These are phyloP conservation scores for Daldinia decipiens DNA, from an alignment of 495 filamentous ascomycete species.

Conservation along the genomic window DNA sequence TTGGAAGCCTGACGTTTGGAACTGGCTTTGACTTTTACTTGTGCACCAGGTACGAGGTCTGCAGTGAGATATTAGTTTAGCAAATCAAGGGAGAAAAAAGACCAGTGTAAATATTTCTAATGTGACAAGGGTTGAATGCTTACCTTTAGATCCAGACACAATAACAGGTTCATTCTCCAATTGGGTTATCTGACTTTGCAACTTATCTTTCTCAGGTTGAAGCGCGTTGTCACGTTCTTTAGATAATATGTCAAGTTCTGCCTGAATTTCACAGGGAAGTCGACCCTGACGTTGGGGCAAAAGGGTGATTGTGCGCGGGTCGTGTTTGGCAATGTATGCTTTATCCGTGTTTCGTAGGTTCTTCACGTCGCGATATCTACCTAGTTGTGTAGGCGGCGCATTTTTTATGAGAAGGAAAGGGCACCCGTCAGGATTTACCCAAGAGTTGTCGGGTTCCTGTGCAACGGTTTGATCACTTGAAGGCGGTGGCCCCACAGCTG, in stretches of 20 bases:
- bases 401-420: conserved; percentile 14
- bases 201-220: background rate
- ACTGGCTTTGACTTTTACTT: conserved; percentile 1
- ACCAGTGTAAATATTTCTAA: background rate
- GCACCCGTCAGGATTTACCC: conserved; percentile 25
- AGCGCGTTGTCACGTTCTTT: background rate
- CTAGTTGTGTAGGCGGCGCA: conserved; percentile 10
- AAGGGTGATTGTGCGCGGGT: background rate
- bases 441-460: background rate
- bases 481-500: background rate
- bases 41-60: conserved; percentile 7
- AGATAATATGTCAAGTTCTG: background rate
- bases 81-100: background rate
- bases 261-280: conserved; percentile 32
- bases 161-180: conserved; percentile 26
- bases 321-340: conserved; percentile 5
- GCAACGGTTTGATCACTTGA: background rate
- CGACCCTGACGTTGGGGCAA: conserved; percentile 14
- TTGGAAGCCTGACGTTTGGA: conserved; percentile 11
- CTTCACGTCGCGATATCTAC: conserved; percentile 11
- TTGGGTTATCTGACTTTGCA: conserved; percentile 1
- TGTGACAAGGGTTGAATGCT: background rate
- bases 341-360: conserved; percentile 6
- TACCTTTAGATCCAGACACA: conserved; percentile 21
- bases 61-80: conserved; percentile 2